Base-by-base conservation (phyloP, 257 asterid species). In the Capsicum baccatum region DNA sequence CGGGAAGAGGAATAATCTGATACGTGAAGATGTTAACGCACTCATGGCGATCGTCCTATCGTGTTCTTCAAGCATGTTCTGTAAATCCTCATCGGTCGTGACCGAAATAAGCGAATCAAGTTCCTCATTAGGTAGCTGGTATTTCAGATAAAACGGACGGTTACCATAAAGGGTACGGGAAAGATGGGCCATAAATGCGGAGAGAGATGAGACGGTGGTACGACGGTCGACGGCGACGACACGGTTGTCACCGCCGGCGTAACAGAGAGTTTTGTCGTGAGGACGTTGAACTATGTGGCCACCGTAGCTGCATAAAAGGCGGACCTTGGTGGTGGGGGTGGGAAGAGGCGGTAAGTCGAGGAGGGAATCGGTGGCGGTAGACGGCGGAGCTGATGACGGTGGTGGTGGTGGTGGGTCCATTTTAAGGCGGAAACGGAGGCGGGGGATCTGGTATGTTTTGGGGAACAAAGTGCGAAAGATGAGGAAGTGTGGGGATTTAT, bases 271-370 rank as follows among this genome's bases (percentile, higher is more conserved):
- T 85, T 94, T 94, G 84, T 80, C 89, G 85, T 91, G 93, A 2
- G 98, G 93, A 58, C 98, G 97, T 59, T 98, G 97, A 33, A 94
- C 90, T 60, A 96, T 91, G 90, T 91, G 96, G 35, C 99, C 98
- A 79, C 95, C 96, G 84, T 93, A 92, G 92, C 99, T 96, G 89
- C 97, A 94, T 97, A 96, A 91, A n/a, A 96, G 90, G 4, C 97
- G 97, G 89, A 94, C 88, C 79, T 93, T 96, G 42, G 88, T 63
- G 62, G 91, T 83, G 62, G 86, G 52, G 15, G 87, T 67, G 70
- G 96, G 91, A 68, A 14, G 84, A 17, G 88, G 78, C 13, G 71
- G 84, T 12, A 48, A 35, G 62, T 81, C 84, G 14, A 81, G 15
- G 76, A 81, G 58, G 15, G 84, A 81, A n/a, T 63, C 78, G 2